phyloP scores from a whole-genome alignment of 140 eudicot species.

The Flaveria floridana region DNA sequence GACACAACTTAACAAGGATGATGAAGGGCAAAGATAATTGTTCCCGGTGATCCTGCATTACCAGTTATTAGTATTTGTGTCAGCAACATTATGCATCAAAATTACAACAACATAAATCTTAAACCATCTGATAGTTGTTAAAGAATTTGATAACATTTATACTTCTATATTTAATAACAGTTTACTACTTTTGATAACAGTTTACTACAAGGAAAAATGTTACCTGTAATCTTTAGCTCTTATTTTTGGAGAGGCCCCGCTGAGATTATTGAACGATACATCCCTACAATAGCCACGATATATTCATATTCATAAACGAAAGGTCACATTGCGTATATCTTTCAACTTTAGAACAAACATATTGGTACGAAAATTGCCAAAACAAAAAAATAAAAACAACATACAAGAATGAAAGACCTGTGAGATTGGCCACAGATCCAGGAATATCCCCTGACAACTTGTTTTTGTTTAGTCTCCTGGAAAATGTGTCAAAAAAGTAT shows the following conservation, averaged over 20 bases:
- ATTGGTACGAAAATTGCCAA: background rate
- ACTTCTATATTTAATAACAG: background rate
- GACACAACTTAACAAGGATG: constrained; percentile 58
- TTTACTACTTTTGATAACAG: background rate
- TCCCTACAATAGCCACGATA: constrained; percentile 57
- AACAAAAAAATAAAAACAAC: constrained; percentile 31
- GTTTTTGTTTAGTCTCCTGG: constrained; percentile 90
- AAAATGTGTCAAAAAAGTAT: constrained; percentile 30
- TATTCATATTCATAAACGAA: background rate
- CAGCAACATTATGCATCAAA: constrained; percentile 13
- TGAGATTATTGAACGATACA: constrained; percentile 79
- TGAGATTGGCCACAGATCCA: constrained; percentile 73
- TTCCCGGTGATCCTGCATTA: constrained; percentile 76
- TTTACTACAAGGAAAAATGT: constrained; percentile 20
- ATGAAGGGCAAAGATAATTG: constrained; percentile 74
- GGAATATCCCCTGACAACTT: constrained; percentile 84
- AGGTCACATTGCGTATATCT: background rate
- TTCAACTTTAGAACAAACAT: background rate
- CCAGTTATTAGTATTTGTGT: constrained; percentile 13
- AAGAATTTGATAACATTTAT: background rate
- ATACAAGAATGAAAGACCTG: constrained; percentile 98
- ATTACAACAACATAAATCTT: constrained; percentile 21
- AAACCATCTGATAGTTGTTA: background rate
- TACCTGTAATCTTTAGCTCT: constrained; percentile 87
- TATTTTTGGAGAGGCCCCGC: constrained; percentile 81